Evolutionary conservation across 2,329 filamentous ascomycete species (phyloP).

Genomic region (Parafenestella ontariensis): DNA sequence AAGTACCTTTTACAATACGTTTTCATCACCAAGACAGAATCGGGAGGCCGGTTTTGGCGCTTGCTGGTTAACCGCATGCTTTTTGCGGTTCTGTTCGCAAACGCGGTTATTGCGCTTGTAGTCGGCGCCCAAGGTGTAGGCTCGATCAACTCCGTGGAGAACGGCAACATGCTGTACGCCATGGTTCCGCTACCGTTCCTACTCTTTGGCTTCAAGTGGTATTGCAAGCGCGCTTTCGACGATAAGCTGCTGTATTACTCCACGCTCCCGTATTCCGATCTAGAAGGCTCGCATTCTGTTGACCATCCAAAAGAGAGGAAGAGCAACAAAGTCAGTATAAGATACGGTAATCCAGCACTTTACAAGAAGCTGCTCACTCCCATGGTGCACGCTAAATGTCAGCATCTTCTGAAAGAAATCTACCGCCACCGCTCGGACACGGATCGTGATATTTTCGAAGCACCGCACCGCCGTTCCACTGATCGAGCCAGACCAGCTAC

Average conservation of each 20-base stretch:
- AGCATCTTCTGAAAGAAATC: constrained; percentile 80
- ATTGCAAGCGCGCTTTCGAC: constrained; percentile 79
- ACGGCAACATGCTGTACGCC: constrained; percentile 66
- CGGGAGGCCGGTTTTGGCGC: constrained; percentile 90
- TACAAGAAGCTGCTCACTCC: constrained; percentile 70
- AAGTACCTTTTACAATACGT: constrained; percentile 88
- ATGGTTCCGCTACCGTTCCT: constrained; percentile 79
- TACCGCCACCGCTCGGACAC: constrained; percentile 80
- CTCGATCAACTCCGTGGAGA: constrained; percentile 49
- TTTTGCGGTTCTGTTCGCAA: constrained; percentile 78
- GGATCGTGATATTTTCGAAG: constrained; percentile 44
- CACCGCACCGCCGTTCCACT: constrained; percentile 31
- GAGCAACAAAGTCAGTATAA: constrained; percentile 70
- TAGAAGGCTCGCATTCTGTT: constrained; percentile 57
- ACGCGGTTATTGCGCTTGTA: constrained; percentile 78
- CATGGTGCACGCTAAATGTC: constrained; percentile 91
- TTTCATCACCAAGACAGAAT: constrained; percentile 95
- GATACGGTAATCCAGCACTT: constrained; percentile 89
- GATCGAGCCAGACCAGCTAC: constrained; percentile 54
- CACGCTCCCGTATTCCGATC: constrained; percentile 59
- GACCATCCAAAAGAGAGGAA: constrained; percentile 39
- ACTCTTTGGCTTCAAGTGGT: constrained; percentile 82
- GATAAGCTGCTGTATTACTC: constrained; percentile 80
- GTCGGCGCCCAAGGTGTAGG: constrained; percentile 70
- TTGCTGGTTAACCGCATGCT: constrained; percentile 90